Evolutionary conservation across 108 stramenopile genomes (phyloP), one percentile per base, ranked within the genome.

Genomic region (Cyclostephanos invisitatus): DNA sequence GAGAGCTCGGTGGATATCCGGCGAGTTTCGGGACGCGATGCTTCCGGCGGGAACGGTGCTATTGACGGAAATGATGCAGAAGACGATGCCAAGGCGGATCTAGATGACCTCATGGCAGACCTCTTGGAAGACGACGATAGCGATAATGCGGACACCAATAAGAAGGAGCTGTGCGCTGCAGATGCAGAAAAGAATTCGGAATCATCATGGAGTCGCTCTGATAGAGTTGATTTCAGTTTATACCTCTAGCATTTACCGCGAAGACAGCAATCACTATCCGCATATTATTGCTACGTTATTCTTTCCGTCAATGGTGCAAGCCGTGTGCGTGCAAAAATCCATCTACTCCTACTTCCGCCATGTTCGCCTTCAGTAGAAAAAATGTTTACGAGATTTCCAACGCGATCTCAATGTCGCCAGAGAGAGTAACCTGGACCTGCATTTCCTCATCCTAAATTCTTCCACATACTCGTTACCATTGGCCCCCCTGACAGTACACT

Each of bases 41-140:
- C 11, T 17, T 24, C 54, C 38, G 57, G 22, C 21, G 63, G 2
- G 28, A 20, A 27, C 1, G 28, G 64, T 24, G 21, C 15, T 4
- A 12, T 22, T 51, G 32, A n/a, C 20, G 29, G 59, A 12, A 71
- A 69, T 17, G 70, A 65, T 2, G 47, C 75, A 27, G 35, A 38
- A 40, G 9, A n/a, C 28, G 22, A 56, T 38, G 22, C 8, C 5
- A 62, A 67, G 35, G 57, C 64, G 12, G 70, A 55, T 51, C 73
- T 74, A 25, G 88, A 94, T 35, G 93, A 94, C 71, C 65, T 94
- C 25, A 69, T 94, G 75, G 84, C 84, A 20, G 93, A 94, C 77
- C 68, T 94, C n/a, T 61, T 69, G 54, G 75, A 76, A 57, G 83
- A 87, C 65, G 87, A 90, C 21, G 88, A 89, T 38, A 84, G 84